These are phyloP conservation scores for Cladorrhinum samala DNA, from an alignment of 495 filamentous ascomycete genomes.

Conservation along the genomic window DNA sequence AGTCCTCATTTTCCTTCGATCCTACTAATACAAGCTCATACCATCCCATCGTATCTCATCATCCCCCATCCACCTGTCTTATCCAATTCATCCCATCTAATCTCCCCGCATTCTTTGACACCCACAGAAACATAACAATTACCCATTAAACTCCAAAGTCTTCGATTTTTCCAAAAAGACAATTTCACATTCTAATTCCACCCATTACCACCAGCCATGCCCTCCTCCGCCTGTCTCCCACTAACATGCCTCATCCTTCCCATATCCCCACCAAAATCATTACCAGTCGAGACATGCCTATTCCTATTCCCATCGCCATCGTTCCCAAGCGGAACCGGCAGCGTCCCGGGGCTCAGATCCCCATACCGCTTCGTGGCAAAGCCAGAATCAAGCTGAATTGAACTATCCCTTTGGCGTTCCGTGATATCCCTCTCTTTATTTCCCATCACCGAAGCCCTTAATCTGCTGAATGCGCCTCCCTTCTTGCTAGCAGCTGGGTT, in stretches of 20 bases:
- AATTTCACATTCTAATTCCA: no score
- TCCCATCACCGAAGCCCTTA: slow-evolving; percentile 31
- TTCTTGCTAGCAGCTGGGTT: slow-evolving; percentile 8
- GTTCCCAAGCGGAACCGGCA: slow-evolving; percentile 40
- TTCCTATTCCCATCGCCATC: slow-evolving; percentile 7
- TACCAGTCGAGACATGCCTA: slow-evolving; percentile 49
- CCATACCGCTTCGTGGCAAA: slow-evolving; percentile 49
- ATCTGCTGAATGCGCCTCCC: slow-evolving; percentile 24
- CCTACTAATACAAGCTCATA: no score
- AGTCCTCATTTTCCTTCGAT: no score
- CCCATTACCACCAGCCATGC: slow-evolving; percentile 50
- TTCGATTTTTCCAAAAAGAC: no score
- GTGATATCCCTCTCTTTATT: slow-evolving; percentile 24
- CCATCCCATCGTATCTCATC: no score
- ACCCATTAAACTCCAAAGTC: no score
- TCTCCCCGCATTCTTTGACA: no score
- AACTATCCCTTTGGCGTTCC: slow-evolving; percentile 29
- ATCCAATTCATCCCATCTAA: no score
- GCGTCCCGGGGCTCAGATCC: slow-evolving; percentile 39
- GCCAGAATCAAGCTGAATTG: slow-evolving; percentile 48
- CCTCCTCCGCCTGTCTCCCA: slow-evolving; percentile 82
- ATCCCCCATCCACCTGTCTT: no score
- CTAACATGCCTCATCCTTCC: slow-evolving; percentile 60
- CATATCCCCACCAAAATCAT: slow-evolving; percentile 46
- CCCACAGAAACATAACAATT: no score